Evolutionary conservation across 371 early-diverging fungal genomes (phyloP), one percentile per base, ranked within the genome.

Genomic region (Mucor indicus): DNA sequence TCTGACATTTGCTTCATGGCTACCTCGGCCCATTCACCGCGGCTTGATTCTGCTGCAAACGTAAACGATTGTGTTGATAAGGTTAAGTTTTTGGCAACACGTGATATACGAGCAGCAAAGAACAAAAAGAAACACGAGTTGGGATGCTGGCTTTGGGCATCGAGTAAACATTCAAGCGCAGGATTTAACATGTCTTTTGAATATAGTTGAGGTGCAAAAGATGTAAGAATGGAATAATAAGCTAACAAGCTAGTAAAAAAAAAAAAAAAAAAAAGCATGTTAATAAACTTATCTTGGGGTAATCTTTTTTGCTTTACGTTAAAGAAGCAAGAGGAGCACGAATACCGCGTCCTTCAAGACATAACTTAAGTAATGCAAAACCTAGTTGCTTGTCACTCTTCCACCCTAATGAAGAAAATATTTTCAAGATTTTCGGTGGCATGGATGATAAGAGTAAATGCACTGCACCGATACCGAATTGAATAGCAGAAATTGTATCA

Each of bases 121-220:
- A 75, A 79, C 2, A 80, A 55, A 46, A 81, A 84, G 54, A 84
- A 80, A 12, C 78, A 79, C 0, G 81, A 80, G 11, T 77, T 76
- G 4, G 80, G 80, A 49, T 78, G 77, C 12, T 62, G 61, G 5
- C 60, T 60, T 24, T 80, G 71, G 0, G 84, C 82, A 16, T 79
- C 77, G 30, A 75, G 48, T 0, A 83, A 59, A 35, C 78, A 77
- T 62, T 79, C 75, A 41, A 80, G 70, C 11, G 83, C 79, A 7
- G 78, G 67, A 10, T 47, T 58, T 58, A 71, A 59, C 37, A 68
- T 51, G 12, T 71, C 75, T 22, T 61, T 60, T 1, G 67, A 35
- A 39, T 66, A 71, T 0, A 75, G 36, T 39, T 71, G 71, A 23
- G 75, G 72, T 13, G 69, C 64, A 47, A 76, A 78, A 9, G 76